phyloP scores from a whole-genome alignment of 371 early-diverging fungal species.

The Mortierella sp. region DNA sequence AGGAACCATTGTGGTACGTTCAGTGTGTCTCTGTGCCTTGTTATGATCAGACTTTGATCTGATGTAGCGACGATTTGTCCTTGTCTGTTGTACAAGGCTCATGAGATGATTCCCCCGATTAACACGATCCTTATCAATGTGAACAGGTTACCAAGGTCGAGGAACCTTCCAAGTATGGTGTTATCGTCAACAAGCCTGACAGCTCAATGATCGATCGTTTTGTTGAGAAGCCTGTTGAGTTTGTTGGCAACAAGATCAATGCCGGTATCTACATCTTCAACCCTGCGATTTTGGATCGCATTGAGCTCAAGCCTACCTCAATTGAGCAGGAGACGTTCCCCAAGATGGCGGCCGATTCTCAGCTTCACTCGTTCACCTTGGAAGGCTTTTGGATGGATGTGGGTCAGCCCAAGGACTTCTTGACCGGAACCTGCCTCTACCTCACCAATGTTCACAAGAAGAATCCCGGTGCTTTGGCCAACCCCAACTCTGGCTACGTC shows the following conservation, averaged over 20 bases:
- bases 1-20: conserved; percentile 89
- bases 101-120: not conserved
- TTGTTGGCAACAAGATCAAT: conserved; percentile 97
- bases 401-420: conserved; percentile 99
- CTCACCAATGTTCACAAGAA: conserved; percentile 83
- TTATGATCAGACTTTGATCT: not conserved
- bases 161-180: conserved; percentile 98
- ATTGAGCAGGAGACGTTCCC: conserved; percentile 99
- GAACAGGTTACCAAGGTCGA: conserved; percentile 94
- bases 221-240: conserved; percentile 98
- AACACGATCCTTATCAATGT: not conserved
- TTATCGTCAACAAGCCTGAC: conserved; percentile 83
- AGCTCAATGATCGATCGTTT: conserved; percentile 89
- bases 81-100: not conserved
- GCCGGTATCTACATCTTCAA: conserved; percentile 99
- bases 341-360: conserved; percentile 83
- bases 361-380: conserved; percentile 92
- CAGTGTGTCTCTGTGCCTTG: not conserved
- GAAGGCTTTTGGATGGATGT: conserved; percentile 99
- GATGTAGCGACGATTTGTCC: not conserved
- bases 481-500: conserved; percentile 67
- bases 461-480: conserved; percentile 73
- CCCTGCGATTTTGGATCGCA: conserved; percentile 91
- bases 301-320: conserved; percentile 93
- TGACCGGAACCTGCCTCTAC: conserved; percentile 96